phyloP scores from a whole-genome alignment of 495 filamentous ascomycete genomes.

The Penicillium angulare region DNA sequence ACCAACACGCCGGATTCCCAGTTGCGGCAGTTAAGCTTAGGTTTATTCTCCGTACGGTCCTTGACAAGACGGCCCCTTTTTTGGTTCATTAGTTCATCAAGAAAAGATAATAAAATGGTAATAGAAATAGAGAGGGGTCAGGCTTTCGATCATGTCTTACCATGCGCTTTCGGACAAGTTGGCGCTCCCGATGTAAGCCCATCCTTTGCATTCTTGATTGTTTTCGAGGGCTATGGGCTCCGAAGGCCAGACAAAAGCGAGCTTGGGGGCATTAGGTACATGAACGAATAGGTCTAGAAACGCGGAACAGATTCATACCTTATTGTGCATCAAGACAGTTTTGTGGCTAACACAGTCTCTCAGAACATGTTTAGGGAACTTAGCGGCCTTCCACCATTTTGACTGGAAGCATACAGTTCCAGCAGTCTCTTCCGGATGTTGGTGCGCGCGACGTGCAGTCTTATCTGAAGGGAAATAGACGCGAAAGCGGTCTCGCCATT shows the following conservation, averaged over 20 bases:
- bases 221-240: conserved; percentile 27
- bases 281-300: not conserved
- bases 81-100: not conserved
- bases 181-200: conserved; percentile 88
- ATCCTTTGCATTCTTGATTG: conserved; percentile 43
- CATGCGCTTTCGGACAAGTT: conserved; percentile 93
- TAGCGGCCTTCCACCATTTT: conserved; percentile 61
- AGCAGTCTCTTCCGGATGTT: conserved; percentile 51
- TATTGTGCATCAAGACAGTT: conserved; percentile 82
- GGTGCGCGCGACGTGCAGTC: conserved; percentile 65
- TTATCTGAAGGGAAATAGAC: conserved; percentile 81
- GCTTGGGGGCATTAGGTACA: conserved; percentile 26
- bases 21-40: conserved; percentile 82
- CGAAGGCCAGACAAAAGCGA: conserved; percentile 63
- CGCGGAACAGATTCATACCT: conserved; percentile 39
- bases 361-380: conserved; percentile 69
- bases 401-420: conserved; percentile 80
- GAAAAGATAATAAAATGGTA: not conserved
- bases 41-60: conserved; percentile 58
- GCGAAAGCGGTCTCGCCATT: conserved; percentile 55
- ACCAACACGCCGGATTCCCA: conserved; percentile 95
- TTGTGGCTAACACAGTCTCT: conserved; percentile 71
- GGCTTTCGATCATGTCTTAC: conserved; percentile 45
- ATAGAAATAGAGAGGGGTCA: not conserved
- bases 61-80: conserved; percentile 70